Conservation (phyloP, 495 filamentous ascomycete species). For the Penicillium maclennaniae region DNA sequence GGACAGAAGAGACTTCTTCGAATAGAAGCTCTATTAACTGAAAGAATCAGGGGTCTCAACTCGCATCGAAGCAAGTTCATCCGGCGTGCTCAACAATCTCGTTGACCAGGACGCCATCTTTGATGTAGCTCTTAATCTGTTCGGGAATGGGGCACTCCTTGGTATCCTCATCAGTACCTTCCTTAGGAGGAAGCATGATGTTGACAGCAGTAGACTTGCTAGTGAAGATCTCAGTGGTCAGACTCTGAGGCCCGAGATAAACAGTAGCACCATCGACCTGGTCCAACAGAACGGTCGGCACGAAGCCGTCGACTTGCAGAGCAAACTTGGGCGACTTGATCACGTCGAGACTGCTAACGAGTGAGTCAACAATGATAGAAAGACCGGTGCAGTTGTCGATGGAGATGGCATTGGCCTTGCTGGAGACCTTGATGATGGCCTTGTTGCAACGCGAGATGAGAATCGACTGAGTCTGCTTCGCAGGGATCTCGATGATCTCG, state of each 20-base stretch:
- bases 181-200: conserved; percentile 66
- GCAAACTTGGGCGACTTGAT: conserved; percentile 93
- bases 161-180: conserved; percentile 65
- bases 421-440: conserved; percentile 80
- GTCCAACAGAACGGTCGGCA: conserved; percentile 86
- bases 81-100: conserved; percentile 91
- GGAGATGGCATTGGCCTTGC: conserved; percentile 93
- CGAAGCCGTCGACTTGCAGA: conserved; percentile 75
- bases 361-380: conserved; percentile 79
- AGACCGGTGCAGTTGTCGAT: conserved; percentile 84
- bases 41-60: not conserved
- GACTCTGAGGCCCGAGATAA: conserved; percentile 76
- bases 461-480: conserved; percentile 79
- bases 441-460: conserved; percentile 88
- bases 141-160: conserved; percentile 81
- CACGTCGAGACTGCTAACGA: conserved; percentile 87
- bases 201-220: conserved; percentile 84
- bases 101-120: conserved; percentile 68
- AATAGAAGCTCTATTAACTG: not conserved
- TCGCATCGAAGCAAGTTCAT: conserved; percentile 26
- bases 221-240: conserved; percentile 75
- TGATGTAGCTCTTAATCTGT: conserved; percentile 80
- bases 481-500: conserved; percentile 70
- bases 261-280: conserved; percentile 87
- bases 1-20: not conserved